phyloP scores from a whole-genome alignment of 306 rosid species.

The Gynostemma pentaphyllum region DNA sequence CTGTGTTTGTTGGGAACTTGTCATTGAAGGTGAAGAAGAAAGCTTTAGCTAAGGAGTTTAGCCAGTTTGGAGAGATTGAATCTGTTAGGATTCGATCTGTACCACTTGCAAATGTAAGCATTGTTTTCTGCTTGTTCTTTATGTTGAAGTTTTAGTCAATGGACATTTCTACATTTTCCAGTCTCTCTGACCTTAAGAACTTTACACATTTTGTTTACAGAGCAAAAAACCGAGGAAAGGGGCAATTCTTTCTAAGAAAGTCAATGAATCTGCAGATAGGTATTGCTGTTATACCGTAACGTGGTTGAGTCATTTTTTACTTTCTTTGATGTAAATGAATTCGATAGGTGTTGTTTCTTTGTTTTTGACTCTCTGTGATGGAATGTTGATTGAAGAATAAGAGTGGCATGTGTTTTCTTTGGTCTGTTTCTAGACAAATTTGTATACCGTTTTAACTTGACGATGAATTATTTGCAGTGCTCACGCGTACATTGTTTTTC shows the following conservation, averaged over 20 bases:
- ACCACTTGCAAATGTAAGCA: conserved; percentile 70
- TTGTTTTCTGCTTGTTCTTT: background rate
- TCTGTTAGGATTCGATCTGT: conserved; percentile 95
- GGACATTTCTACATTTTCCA: background rate
- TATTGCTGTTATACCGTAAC: conserved; percentile 17
- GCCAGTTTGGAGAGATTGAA: conserved; percentile 78
- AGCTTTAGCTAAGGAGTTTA: conserved; percentile 55
- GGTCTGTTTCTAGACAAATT: background rate
- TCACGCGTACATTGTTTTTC: conserved; percentile 75
- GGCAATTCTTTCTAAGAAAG: conserved; percentile 60
- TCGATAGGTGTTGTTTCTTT: background rate
- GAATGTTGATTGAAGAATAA: background rate
- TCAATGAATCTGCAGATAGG: conserved; percentile 70
- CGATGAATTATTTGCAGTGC: conserved; percentile 43
- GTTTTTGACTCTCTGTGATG: too few species aligned
- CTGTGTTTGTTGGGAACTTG: conserved; percentile 88
- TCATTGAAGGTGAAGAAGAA: conserved; percentile 72
- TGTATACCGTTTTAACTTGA: conserved; percentile 6
- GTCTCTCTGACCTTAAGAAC: background rate
- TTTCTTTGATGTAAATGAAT: background rate
- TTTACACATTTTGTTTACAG: conserved; percentile 17
- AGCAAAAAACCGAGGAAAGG: conserved; percentile 80
- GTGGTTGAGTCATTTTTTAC: background rate
- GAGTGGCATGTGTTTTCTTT: background rate
- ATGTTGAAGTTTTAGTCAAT: background rate